Conservation (phyloP, 768 basidiomycete species). For the Tricholoma flavovirens region DNA sequence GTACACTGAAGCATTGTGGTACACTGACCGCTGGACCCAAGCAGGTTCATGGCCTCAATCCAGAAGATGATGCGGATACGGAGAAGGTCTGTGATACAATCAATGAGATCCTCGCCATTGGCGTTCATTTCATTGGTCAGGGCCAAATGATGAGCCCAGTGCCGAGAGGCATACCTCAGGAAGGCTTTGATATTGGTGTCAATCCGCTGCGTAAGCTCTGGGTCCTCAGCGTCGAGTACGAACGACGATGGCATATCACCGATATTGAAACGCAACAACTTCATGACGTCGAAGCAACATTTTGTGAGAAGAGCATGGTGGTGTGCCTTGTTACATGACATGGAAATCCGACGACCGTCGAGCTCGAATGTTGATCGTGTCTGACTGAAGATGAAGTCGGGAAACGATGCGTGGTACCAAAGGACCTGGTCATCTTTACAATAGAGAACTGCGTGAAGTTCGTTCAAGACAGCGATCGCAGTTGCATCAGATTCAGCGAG, state of each 20-base stretch:
- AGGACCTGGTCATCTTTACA: slow-evolving; percentile 8
- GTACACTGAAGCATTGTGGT: slow-evolving; percentile 12
- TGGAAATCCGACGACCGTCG: no score
- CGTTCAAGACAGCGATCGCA: slow-evolving; percentile 3
- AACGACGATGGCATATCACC: no score
- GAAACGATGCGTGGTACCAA: slow-evolving; percentile 20
- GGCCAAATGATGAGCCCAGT: slow-evolving; percentile 3
- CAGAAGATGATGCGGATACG: slow-evolving; percentile 18
- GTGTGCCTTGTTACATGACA: no score
- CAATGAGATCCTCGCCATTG: not conserved
- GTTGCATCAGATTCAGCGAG: slow-evolving; percentile 5
- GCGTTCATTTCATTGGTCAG: not conserved
- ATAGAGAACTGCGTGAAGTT: slow-evolving; percentile 18
- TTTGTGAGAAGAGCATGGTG: no score
- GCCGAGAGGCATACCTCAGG: no score
- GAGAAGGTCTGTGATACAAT: slow-evolving; percentile 9
- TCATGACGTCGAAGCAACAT: no score
- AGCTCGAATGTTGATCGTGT: no score
- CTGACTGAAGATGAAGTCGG: no score
- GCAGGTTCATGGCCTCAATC: slow-evolving; percentile 25
- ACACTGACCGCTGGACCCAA: slow-evolving; percentile 12
- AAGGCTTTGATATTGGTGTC: no score
- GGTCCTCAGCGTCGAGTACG: no score
- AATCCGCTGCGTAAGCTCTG: no score
- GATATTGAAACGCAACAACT: no score